A percentile compares a stretch with the other conserved stretches of the same genome.
These are phyloP conservation scores for Meredithiella fracta DNA, from an alignment of 2,329 filamentous ascomycete species.

Conservation along the genomic window DNA sequence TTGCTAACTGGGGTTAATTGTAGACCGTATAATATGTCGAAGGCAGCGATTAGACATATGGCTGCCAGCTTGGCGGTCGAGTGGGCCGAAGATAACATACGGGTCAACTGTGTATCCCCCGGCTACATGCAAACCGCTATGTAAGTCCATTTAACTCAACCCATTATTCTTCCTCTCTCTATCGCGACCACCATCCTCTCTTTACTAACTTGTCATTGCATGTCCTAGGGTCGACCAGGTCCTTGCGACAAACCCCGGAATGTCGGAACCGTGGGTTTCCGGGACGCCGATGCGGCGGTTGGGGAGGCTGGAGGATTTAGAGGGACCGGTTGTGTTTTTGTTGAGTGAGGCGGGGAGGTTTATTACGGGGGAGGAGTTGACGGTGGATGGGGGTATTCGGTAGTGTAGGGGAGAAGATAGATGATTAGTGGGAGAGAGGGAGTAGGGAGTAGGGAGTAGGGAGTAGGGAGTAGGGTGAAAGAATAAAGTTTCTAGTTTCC, in stretches of 20 bases:
- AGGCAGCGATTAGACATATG: slow-evolving; percentile 80
- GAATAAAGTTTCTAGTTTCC: too few relatives aligned
- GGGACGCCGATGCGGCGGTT: slow-evolving; percentile 88
- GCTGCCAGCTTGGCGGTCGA: slow-evolving; percentile 80
- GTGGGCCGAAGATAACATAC: slow-evolving; percentile 75
- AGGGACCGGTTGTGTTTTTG: slow-evolving; percentile 81
- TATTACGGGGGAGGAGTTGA: slow-evolving; percentile 55
- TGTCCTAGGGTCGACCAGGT: slow-evolving; percentile 68
- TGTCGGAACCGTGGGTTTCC: slow-evolving; percentile 79
- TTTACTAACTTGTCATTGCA: background rate
- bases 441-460: too few relatives aligned
- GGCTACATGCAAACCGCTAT: slow-evolving; percentile 93
- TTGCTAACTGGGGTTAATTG: slow-evolving; percentile 5
- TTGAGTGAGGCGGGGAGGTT: slow-evolving; percentile 64
- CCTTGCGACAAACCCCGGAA: slow-evolving; percentile 77
- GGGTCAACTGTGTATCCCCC: slow-evolving; percentile 88
- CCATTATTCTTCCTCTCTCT: slow-evolving; percentile 14
- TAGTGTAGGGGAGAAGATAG: slow-evolving; percentile 20
- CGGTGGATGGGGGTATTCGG: slow-evolving; percentile 85
- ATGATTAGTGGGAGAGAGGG: too few relatives aligned
- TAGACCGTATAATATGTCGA: slow-evolving; percentile 77
- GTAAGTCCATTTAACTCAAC: too few relatives aligned
- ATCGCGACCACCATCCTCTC: background rate
- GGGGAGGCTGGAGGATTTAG: slow-evolving; percentile 79
- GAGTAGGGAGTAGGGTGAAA: too few relatives aligned